These are phyloP conservation scores for Lactuca saligna DNA, from an alignment of 129 eudicot genomes.

Conservation along the genomic window DNA sequence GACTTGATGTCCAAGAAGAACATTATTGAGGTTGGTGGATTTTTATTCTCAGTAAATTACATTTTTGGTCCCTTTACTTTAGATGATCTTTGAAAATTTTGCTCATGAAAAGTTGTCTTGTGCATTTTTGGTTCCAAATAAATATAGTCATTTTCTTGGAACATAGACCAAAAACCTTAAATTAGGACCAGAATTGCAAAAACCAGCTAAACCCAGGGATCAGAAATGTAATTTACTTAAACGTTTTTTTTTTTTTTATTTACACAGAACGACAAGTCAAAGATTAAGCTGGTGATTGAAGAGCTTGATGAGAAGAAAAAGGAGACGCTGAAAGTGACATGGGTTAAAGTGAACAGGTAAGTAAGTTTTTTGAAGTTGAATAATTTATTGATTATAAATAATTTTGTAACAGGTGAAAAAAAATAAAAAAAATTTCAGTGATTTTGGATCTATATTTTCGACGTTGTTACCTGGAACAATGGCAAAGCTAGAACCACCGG, in stretches of 20 bases:
- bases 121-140: too few relatives aligned
- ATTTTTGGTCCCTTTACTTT: neutral
- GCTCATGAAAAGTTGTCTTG: neutral
- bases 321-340: conserved; percentile 91
- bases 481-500: conserved; percentile 97
- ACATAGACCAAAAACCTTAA: too few relatives aligned
- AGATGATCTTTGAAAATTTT: neutral
- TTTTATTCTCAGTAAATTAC: neutral
- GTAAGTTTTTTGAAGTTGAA: conserved; percentile 49
- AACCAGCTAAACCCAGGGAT: neutral
- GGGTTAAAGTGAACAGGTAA: conserved; percentile 90
- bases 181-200: neutral
- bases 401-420: too few relatives aligned
- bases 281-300: conserved; percentile 84
- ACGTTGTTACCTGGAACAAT: conserved; percentile 90
- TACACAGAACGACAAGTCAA: conserved; percentile 79
- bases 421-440: conserved; percentile 65
- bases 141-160: too few relatives aligned
- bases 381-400: too few relatives aligned
- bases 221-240: neutral
- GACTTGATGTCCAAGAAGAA: conserved; percentile 87
- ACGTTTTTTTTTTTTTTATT: too few relatives aligned
- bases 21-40: conserved; percentile 75
- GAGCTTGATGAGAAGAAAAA: conserved; percentile 99
- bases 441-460: conserved; percentile 96